phyloP scores from a whole-genome alignment of 306 rosid genomes.

The Ormosia emarginata region DNA sequence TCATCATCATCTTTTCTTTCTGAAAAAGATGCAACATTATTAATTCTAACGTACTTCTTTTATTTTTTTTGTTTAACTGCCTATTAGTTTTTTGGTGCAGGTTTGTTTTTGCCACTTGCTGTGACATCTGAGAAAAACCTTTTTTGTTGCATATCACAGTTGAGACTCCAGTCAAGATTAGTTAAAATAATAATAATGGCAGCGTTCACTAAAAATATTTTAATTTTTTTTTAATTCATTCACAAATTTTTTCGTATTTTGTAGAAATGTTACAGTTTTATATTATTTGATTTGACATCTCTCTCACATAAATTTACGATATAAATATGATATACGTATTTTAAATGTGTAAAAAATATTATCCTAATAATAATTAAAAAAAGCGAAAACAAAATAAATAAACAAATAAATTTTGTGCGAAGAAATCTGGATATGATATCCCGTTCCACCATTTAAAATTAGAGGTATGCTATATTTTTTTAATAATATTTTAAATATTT shows the following conservation, averaged over 20 bases:
- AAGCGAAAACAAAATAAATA: background rate
- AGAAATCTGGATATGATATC: background rate
- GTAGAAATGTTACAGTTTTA: too few relatives aligned
- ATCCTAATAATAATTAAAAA: too few relatives aligned
- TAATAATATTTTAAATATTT: too few relatives aligned
- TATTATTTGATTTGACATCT: too few relatives aligned
- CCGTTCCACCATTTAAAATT: background rate
- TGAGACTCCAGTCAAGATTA: background rate
- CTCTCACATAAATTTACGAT: too few relatives aligned
- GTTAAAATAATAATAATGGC: background rate
- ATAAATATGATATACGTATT: too few relatives aligned
- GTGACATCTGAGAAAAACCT: background rate
- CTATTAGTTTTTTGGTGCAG: conserved; percentile 13
- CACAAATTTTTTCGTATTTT: too few relatives aligned
- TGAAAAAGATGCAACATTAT: background rate
- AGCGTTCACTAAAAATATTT: too few relatives aligned
- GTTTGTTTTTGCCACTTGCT: background rate
- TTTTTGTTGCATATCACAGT: background rate
- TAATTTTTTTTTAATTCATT: too few relatives aligned
- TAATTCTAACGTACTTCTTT: background rate
- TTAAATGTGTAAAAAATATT: too few relatives aligned
- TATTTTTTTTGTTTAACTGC: background rate
- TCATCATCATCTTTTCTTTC: background rate
- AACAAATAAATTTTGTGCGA: background rate
- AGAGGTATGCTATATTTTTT: too few relatives aligned